These are phyloP conservation scores for Candida mesenterica DNA, from an alignment of 1,139 yeast species.

Conservation along the genomic window DNA sequence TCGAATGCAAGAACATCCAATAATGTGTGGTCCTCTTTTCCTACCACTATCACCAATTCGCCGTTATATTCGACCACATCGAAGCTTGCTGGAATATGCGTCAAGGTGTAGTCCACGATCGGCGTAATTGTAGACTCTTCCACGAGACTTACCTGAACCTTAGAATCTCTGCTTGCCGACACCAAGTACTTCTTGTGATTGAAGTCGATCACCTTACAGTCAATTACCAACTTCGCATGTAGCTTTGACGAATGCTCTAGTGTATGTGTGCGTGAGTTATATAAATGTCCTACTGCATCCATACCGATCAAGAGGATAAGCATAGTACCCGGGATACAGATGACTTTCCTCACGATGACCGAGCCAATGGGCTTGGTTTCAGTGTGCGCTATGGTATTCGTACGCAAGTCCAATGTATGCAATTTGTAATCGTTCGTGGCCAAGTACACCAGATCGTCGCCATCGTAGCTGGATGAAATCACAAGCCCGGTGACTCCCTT, in stretches of 20 bases:
- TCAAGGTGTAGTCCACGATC: slow-evolving; percentile 6
- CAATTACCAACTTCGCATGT: slow-evolving; percentile 35
- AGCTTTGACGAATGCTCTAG: slow-evolving; percentile 17
- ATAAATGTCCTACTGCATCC: slow-evolving; percentile 33
- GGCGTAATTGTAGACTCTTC: slow-evolving; percentile 5
- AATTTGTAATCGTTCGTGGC: slow-evolving; percentile 30
- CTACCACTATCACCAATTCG: slow-evolving; percentile 45
- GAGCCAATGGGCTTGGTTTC: slow-evolving; percentile 18
- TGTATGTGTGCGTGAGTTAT: slow-evolving; percentile 10
- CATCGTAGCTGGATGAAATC: slow-evolving; percentile 20
- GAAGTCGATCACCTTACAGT: slow-evolving; percentile 22
- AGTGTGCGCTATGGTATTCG: slow-evolving; percentile 13
- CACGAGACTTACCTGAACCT: slow-evolving; percentile 40
- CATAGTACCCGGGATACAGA: slow-evolving; percentile 15
- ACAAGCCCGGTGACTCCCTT: slow-evolving; percentile 21
- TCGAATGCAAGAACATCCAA: slow-evolving; percentile 36
- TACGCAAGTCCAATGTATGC: slow-evolving; percentile 17
- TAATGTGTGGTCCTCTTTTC: slow-evolving; percentile 61
- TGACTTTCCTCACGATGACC: slow-evolving; percentile 36
- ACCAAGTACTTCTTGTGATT: slow-evolving; percentile 36
- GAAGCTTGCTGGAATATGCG: slow-evolving; percentile 35
- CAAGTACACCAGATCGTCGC: slow-evolving; percentile 14
- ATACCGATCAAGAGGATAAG: slow-evolving; percentile 35
- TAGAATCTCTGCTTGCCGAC: slow-evolving; percentile 64
- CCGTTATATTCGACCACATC: slow-evolving; percentile 27